Percentiles rank a stretch among this genome's conserved stretches.
These are phyloP conservation scores for Pseudozyma tsukubaensis DNA, from an alignment of 1,284 basidiomycete species.

Conservation along the genomic window DNA sequence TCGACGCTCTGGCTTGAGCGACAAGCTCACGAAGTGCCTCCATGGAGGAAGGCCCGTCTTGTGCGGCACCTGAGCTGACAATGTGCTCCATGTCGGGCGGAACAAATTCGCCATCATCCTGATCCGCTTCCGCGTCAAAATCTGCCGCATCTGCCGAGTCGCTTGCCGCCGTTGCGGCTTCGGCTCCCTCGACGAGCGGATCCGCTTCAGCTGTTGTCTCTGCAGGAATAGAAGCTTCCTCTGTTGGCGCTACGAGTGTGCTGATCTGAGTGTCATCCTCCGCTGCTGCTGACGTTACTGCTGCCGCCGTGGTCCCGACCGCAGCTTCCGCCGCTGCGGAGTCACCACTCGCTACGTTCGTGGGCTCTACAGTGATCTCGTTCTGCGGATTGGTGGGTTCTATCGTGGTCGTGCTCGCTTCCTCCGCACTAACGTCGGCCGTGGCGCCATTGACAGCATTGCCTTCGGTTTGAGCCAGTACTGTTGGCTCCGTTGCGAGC, in stretches of 20 bases:
- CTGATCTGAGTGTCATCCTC: not conserved
- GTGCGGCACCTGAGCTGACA: conserved; percentile 37
- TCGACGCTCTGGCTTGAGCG: conserved; percentile 33
- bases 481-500: not conserved
- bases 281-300: too few relatives aligned
- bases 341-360: too few relatives aligned
- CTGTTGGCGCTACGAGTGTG: not conserved
- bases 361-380: too few relatives aligned
- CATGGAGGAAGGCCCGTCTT: conserved; percentile 35
- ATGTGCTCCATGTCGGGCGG: conserved; percentile 47
- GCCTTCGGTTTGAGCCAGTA: not conserved
- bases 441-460: not conserved
- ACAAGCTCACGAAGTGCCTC: conserved; percentile 45
- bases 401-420: too few relatives aligned
- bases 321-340: too few relatives aligned
- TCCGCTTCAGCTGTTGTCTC: not conserved
- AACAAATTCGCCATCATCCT: conserved; percentile 34
- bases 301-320: too few relatives aligned
- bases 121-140: not conserved
- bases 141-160: not conserved
- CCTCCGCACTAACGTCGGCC: not conserved
- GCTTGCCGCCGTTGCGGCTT: not conserved
- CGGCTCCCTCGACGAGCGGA: not conserved
- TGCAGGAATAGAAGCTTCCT: not conserved
- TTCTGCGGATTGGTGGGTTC: too few relatives aligned